Evolutionary conservation across 2,329 filamentous ascomycete genomes (phyloP).

Genomic region (Stagonosporopsis rhizophila): DNA sequence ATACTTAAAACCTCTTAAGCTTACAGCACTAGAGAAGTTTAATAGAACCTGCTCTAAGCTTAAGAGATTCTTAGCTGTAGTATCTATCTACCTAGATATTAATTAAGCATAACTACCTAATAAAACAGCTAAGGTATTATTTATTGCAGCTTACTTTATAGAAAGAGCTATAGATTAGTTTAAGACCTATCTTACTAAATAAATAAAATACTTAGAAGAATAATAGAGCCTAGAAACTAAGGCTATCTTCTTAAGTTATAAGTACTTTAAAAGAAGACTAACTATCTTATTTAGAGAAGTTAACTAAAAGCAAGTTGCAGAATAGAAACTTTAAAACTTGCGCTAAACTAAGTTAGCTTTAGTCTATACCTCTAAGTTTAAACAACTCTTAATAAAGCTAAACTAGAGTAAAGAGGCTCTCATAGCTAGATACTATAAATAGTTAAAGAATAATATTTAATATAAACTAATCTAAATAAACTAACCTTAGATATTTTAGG

Average conservation of each 20-base stretch:
- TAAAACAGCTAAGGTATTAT: too few relatives aligned
- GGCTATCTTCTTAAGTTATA: not conserved
- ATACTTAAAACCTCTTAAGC: not conserved
- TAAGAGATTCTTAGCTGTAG: not conserved
- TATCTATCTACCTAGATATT: not conserved
- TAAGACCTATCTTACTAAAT: not conserved
- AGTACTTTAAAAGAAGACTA: not conserved
- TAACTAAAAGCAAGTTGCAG: not conserved
- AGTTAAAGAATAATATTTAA: not conserved
- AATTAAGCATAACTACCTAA: too few relatives aligned
- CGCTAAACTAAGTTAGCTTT: not conserved
- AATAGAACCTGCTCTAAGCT: not conserved
- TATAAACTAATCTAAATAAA: too few relatives aligned
- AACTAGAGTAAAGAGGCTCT: not conserved
- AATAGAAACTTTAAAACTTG: not conserved
- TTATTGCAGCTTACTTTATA: too few relatives aligned
- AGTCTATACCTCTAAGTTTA: not conserved
- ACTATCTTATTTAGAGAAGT: not conserved
- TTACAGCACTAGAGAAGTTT: not conserved
- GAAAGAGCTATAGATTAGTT: too few relatives aligned
- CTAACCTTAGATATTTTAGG: not conserved
- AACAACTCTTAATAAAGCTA: not conserved
- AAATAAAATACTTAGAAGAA: not conserved
- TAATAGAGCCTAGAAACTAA: not conserved
- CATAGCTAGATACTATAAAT: not conserved